phyloP scores from a whole-genome alignment of 2,329 filamentous ascomycete genomes.

The Chaetomiaceae sp. region DNA sequence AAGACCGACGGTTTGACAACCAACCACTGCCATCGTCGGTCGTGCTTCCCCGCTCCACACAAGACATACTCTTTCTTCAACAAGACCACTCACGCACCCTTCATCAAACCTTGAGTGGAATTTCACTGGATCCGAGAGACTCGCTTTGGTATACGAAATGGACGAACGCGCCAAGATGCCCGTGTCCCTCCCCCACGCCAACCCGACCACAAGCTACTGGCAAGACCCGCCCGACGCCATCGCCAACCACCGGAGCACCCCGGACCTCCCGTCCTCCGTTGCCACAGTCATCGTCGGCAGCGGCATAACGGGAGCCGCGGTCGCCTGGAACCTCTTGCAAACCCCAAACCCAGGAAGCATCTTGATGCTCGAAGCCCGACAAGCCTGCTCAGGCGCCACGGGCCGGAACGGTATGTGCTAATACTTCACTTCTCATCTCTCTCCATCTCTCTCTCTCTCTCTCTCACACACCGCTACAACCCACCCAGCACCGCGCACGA shows the following conservation, averaged over 20 bases:
- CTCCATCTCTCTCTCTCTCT: background rate
- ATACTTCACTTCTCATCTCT: background rate
- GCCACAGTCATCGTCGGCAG: conserved; percentile 61
- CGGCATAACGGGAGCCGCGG: conserved; percentile 59
- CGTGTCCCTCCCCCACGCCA: conserved; percentile 45
- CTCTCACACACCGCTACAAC: too few species aligned
- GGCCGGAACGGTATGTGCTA: conserved; percentile 47
- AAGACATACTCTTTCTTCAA: too few species aligned
- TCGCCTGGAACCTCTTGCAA: conserved; percentile 49
- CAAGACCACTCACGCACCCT: background rate
- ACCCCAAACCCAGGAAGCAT: conserved; percentile 29
- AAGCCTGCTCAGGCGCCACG: conserved; percentile 63
- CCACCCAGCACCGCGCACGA: too few species aligned
- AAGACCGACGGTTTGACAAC: too few species aligned
- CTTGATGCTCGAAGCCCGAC: conserved; percentile 61
- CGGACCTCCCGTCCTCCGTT: conserved; percentile 46
- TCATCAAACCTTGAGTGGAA: background rate
- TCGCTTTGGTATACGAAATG: conserved; percentile 26
- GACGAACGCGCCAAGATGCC: conserved; percentile 36
- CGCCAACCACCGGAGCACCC: conserved; percentile 47
- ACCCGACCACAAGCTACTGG: conserved; percentile 59
- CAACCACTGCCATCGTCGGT: background rate
- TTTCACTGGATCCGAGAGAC: background rate
- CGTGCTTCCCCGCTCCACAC: background rate
- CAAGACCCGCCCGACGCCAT: conserved; percentile 47